These are phyloP conservation scores for Symmetrospora coprosmae DNA, from an alignment of 768 basidiomycete genomes.

Conservation along the genomic window DNA sequence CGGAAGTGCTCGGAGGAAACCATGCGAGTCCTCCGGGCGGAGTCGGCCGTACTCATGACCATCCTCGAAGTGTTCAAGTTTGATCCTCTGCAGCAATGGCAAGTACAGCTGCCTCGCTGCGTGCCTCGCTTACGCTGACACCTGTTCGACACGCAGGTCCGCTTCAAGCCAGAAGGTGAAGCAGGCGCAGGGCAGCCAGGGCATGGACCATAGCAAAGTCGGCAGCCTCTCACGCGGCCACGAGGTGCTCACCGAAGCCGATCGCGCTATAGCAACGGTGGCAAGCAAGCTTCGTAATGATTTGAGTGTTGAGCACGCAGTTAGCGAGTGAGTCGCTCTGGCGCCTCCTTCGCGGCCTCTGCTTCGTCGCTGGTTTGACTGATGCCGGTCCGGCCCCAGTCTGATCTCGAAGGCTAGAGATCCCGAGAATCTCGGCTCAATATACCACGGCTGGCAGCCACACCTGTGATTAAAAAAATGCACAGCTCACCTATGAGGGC, in stretches of 20 bases:
- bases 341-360: no score
- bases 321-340: constrained; percentile 48
- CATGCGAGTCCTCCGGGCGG: constrained; percentile 68
- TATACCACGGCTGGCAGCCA: constrained; percentile 19
- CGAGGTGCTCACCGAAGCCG: constrained; percentile 68
- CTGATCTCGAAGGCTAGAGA: constrained; percentile 23
- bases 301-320: constrained; percentile 79
- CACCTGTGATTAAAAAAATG: neutral
- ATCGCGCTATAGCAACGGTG: constrained; percentile 69
- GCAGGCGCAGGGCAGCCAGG: constrained; percentile 39
- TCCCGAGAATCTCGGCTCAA: neutral
- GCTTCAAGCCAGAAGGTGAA: constrained; percentile 36
- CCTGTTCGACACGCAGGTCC: constrained; percentile 45
- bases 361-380: neutral
- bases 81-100: constrained; percentile 91
- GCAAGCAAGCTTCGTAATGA: constrained; percentile 66
- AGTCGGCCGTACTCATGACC: constrained; percentile 77
- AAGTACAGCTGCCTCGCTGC: neutral
- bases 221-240: constrained; percentile 35
- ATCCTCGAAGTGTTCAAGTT: constrained; percentile 93
- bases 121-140: neutral
- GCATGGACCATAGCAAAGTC: constrained; percentile 34
- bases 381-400: neutral
- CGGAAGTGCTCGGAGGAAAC: constrained; percentile 91
- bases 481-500: no score